These are phyloP conservation scores for Curvularia verruculosa DNA, from an alignment of 2,329 filamentous ascomycete species.

Conservation along the genomic window DNA sequence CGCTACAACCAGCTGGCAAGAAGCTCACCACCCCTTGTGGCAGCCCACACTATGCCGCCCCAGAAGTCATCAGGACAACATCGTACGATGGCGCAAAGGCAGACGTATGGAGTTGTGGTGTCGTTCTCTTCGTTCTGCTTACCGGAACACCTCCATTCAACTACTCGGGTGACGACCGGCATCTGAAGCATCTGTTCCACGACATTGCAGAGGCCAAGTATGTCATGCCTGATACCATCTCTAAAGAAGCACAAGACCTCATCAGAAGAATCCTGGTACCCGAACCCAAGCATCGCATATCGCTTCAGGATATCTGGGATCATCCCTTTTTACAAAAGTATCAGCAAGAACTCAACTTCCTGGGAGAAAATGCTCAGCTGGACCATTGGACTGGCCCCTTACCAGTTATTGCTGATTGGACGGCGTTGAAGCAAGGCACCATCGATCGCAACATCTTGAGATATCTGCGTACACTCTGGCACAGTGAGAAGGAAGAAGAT, in stretches of 20 bases:
- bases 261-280: conserved; percentile 79
- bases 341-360: conserved; percentile 70
- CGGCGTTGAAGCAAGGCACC: conserved; percentile 65
- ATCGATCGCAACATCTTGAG: conserved; percentile 83
- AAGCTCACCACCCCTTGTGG: conserved; percentile 89
- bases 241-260: conserved; percentile 74
- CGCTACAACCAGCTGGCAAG: conserved; percentile 79
- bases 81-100: conserved; percentile 84
- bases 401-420: conserved; percentile 66
- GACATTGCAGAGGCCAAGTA: conserved; percentile 58
- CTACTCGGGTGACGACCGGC: conserved; percentile 54
- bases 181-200: conserved; percentile 69
- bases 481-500: conserved; percentile 76
- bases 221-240: conserved; percentile 59
- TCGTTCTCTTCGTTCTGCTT: conserved; percentile 82
- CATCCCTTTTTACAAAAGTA: conserved; percentile 89
- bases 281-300: conserved; percentile 79
- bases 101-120: conserved; percentile 88
- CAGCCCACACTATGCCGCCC: conserved; percentile 95
- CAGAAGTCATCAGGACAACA: conserved; percentile 80
- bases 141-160: conserved; percentile 82
- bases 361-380: conserved; percentile 60
- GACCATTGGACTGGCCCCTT: conserved; percentile 61
- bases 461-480: conserved; percentile 89
- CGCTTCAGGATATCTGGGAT: conserved; percentile 79